Conservation (phyloP, 2,329 filamentous ascomycete genomes). For the Trichophaea hybrida region DNA sequence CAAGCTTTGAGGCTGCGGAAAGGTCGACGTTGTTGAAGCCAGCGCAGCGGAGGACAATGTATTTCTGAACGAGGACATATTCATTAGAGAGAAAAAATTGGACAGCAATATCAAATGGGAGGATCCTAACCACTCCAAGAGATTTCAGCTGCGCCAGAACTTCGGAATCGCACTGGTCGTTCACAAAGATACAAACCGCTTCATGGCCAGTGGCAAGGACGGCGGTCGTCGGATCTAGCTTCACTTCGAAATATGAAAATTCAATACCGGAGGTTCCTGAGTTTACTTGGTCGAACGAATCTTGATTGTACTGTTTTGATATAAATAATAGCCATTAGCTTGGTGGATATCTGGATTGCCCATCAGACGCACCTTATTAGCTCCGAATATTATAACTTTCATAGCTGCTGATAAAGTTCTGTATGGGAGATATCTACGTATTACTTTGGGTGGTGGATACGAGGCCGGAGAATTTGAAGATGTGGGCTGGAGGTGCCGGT, state of each 20-base stretch:
- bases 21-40: constrained; percentile 56
- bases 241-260: constrained; percentile 44
- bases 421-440: background rate
- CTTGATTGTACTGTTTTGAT: constrained; percentile 30
- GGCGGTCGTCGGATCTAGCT: constrained; percentile 43
- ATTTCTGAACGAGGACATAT: constrained; percentile 10
- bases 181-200: constrained; percentile 55
- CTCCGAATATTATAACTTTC: constrained; percentile 50
- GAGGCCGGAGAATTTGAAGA: background rate
- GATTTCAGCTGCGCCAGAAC: constrained; percentile 35
- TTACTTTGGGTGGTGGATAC: constrained; percentile 5
- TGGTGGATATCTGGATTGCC: background rate
- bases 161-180: constrained; percentile 41
- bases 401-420: constrained; percentile 30
- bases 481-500: no score
- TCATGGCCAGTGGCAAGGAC: constrained; percentile 39
- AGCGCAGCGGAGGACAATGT: constrained; percentile 50
- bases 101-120: background rate
- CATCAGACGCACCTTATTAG: constrained; percentile 33
- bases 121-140: constrained; percentile 12
- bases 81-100: background rate
- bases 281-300: constrained; percentile 29
- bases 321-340: background rate
- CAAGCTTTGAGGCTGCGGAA: constrained; percentile 38
- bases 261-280: constrained; percentile 32